Base-by-base conservation (phyloP, 768 basidiomycete species). In the Boletus pseudopeckii region DNA sequence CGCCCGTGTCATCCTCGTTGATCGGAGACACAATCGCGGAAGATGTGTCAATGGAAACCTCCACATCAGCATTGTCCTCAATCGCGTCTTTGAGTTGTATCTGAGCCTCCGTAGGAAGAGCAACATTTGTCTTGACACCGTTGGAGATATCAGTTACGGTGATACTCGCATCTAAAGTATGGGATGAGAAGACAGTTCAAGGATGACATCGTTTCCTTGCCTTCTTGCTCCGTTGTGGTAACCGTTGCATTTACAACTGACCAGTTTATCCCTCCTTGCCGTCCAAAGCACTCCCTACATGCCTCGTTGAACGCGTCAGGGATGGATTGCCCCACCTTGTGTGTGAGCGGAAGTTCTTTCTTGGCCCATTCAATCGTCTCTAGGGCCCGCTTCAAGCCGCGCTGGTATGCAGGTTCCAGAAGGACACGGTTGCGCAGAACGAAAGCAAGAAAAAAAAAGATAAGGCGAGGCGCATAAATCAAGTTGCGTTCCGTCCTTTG, bases 381-480 rank as follows among this genome's bases (percentile, higher is more conserved):
- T 26, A 84, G 54, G 0, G 83, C 79, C 20, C 71, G 72, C 40
- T 73, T 74, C 41, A 86, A 70, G 7, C 69, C 73, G 1, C 74
- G 74, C 52, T 81, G 79, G 57, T 74, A 73, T 5, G 60, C 55
- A 0, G 69, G 53, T 57, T 86, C 84, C 0, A 75, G 75, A 41
- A 89, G 72, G 17, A 80, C 77, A 30, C 73, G 65, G 57, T 78
- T 83, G 20, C 82, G 78, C 15, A 86, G 30, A n/a, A 88, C 61
- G 63, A 81, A 89, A 14, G 77, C 65, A 32, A 88, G 51, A 67
- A 86, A 90, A 63, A 87, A 86, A 1, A 59, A 68, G 6, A 87
- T 42, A 4, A 89, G 71, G 26, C 75, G 78, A 3, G 87, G 86
- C 2, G 76, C 70, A 52, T 75, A 72, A 11, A 71, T 55, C 38